phyloP scores from a whole-genome alignment of 352 stramenopile species.

The Globisporangium echinulatum region DNA sequence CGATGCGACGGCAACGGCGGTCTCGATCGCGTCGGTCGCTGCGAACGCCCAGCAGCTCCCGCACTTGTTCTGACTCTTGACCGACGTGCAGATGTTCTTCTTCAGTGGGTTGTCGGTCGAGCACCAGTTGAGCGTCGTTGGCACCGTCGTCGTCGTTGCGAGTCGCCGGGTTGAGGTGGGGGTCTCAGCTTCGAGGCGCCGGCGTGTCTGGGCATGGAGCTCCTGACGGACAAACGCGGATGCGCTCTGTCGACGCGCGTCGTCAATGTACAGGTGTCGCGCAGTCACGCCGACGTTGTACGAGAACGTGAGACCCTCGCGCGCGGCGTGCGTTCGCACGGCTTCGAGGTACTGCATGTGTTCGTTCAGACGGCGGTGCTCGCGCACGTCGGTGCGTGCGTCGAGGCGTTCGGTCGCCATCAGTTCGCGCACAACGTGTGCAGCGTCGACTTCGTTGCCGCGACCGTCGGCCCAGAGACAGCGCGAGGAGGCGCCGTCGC shows the following conservation, averaged over 20 bases:
- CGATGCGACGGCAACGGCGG: conserved; percentile 45
- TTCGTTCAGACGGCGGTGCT: conserved; percentile 41
- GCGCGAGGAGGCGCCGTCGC: conserved; percentile 12
- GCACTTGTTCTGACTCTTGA: conserved; percentile 81
- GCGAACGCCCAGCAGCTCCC: conserved; percentile 82
- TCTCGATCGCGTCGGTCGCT: conserved; percentile 71
- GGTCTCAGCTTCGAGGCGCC: conserved; percentile 10
- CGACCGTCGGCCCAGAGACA: conserved; percentile 55
- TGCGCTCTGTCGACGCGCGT: conserved; percentile 26
- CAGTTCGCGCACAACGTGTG: conserved; percentile 57
- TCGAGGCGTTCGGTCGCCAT: conserved; percentile 36
- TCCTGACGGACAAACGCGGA: conserved; percentile 58
- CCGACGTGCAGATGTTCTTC: conserved; percentile 55
- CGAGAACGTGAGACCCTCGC: conserved; percentile 35
- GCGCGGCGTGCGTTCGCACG: conserved; percentile 40
- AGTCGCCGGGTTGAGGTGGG: not conserved
- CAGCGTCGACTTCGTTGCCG: conserved; percentile 24
- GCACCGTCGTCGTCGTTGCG: conserved; percentile 15
- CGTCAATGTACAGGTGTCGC: conserved; percentile 56
- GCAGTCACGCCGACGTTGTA: conserved; percentile 65
- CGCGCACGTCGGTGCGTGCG: conserved; percentile 19
- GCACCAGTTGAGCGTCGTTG: conserved; percentile 63
- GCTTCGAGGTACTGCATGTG: conserved; percentile 68
- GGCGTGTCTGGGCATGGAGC: conserved; percentile 29
- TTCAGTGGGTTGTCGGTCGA: conserved; percentile 55